Conservation (phyloP, 2,329 filamentous ascomycete species). For the Alternaria sp. region DNA sequence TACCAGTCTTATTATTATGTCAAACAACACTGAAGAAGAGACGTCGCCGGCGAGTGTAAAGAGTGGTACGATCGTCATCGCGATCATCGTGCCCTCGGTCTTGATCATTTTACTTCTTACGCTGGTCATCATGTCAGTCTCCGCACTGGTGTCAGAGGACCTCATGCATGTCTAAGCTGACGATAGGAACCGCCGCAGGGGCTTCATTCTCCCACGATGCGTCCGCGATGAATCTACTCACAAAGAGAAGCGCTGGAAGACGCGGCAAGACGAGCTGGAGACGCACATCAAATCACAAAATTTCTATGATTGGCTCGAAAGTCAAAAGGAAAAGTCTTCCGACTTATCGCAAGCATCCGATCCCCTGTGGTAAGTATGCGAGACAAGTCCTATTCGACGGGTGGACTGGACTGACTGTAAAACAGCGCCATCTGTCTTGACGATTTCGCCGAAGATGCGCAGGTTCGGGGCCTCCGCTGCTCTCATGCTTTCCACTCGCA, state of each 20-base stretch:
- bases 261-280: slow-evolving; percentile 41
- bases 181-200: slow-evolving; percentile 26
- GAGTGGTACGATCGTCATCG: slow-evolving; percentile 32
- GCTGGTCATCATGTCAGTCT: slow-evolving; percentile 38
- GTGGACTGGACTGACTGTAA: slow-evolving; percentile 4
- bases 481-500: slow-evolving; percentile 46
- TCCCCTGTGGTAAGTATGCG: slow-evolving; percentile 32
- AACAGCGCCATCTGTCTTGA: slow-evolving; percentile 48
- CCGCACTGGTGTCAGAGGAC: neutral
- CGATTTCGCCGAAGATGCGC: slow-evolving; percentile 38
- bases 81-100: slow-evolving; percentile 40
- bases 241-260: slow-evolving; percentile 32
- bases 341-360: slow-evolving; percentile 20
- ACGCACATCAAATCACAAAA: slow-evolving; percentile 37
- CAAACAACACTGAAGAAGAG: slow-evolving; percentile 15
- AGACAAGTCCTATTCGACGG: neutral
- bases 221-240: slow-evolving; percentile 13
- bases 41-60: neutral
- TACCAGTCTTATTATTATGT: slow-evolving; percentile 12
- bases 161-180: slow-evolving; percentile 8
- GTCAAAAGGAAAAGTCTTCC: slow-evolving; percentile 29
- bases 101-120: slow-evolving; percentile 39
- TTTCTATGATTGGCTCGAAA: slow-evolving; percentile 42
- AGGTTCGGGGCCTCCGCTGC: slow-evolving; percentile 44
- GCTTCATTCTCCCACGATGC: slow-evolving; percentile 29